A percentile compares a stretch with the other conserved stretches of the same genome.
phyloP scores from a whole-genome alignment of 1,139 yeast species.

The Sugiyamaella paludigena region DNA sequence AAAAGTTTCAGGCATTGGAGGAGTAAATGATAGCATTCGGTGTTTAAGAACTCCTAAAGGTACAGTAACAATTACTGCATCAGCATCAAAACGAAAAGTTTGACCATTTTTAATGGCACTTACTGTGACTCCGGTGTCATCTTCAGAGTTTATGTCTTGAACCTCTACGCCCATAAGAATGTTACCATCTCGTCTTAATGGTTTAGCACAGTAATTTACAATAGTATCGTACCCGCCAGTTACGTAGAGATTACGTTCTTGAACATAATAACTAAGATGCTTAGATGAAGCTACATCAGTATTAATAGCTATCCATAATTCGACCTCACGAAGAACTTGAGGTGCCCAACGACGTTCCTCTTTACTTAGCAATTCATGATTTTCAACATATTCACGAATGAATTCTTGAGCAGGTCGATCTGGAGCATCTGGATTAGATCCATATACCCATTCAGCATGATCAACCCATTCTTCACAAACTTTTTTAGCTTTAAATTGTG shows the following conservation, averaged over 20 bases:
- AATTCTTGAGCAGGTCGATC: constrained; percentile 54
- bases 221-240: constrained; percentile 56
- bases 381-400: constrained; percentile 48
- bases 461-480: constrained; percentile 59
- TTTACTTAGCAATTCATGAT: constrained; percentile 47
- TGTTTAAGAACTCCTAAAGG: constrained; percentile 62
- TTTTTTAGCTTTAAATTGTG: constrained; percentile 42
- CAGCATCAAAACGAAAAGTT: constrained; percentile 19
- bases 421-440: constrained; percentile 47
- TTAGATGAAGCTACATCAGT: constrained; percentile 65
- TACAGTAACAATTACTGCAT: constrained; percentile 61
- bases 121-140: constrained; percentile 27
- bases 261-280: constrained; percentile 57
- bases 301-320: constrained; percentile 73
- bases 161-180: constrained; percentile 49
- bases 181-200: constrained; percentile 38
- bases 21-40: constrained; percentile 52
- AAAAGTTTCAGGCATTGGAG: constrained; percentile 49
- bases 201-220: constrained; percentile 44
- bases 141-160: constrained; percentile 34
- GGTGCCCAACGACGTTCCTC: constrained; percentile 53
- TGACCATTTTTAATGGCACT: constrained; percentile 17
- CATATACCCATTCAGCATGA: constrained; percentile 56
- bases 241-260: constrained; percentile 69
- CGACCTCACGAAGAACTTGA: constrained; percentile 55